Evolutionary conservation across 305 asterid species (phyloP), one percentile per base, ranked within the genome.

Genomic region (Solanum hybrid): DNA sequence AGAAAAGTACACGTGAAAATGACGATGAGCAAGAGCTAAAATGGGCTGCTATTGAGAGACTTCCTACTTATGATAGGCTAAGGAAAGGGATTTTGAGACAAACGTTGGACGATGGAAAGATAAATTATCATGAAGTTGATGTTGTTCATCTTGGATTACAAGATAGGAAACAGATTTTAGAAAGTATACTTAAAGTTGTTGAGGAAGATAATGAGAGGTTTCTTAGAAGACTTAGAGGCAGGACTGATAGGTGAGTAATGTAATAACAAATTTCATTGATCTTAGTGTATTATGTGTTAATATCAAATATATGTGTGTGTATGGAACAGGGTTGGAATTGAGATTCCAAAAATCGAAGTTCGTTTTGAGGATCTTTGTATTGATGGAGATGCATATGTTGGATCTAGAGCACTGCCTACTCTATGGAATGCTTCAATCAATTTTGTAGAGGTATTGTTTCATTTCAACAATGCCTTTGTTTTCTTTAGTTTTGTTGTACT

Each of bases 31-130:
- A 96, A 29, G 99, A 97, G 94, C 95, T 97, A 7, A 93, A 91
- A 93, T 96, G 99, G 99, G 99, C 99, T 10, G 98, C 99, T 29
- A 94, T 96, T 17, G 99, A 97, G 91, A 93, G 98, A 90, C 98
- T 97, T 66, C 99, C 99, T 0, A 97, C 99, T 0, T 96, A 93
- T 80, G 99, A 97, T 79, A 94, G 99, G 10, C 91, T 95, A 73
- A 93, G 97, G 91, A 95, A 93, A 91, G 98, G 99, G 90, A 93
- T 96, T 36, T 87, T 96, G 89, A 96, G 89, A 91, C 92, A 93
- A 73, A 97, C 95, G 6, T 84, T 92, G 93, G 98, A 95, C 22
- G 96, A 94, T 76, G 99, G 99, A 9, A 92, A 92, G 85, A 91
- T 93, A 36, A 95, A 95, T n/a, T 91, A 91, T 4, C 95, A 93